phyloP scores from a whole-genome alignment of 768 basidiomycete species.

The Mycena pura region DNA sequence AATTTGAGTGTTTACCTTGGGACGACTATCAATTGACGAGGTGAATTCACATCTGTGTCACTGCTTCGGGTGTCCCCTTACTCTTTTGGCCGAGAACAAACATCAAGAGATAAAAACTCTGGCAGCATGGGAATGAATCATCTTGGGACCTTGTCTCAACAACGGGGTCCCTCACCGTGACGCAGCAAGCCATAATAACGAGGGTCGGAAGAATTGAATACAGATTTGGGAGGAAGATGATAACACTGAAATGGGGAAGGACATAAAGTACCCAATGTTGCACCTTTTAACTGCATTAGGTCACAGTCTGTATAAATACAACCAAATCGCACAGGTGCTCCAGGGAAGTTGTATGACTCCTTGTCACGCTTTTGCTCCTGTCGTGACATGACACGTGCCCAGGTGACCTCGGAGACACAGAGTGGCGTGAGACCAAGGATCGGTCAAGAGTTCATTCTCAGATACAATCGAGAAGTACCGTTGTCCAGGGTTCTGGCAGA shows the following conservation, averaged over 20 bases:
- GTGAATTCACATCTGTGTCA: neutral
- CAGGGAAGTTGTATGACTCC: conserved; percentile 32
- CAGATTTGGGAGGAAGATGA: conserved; percentile 9
- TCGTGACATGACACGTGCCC: no score
- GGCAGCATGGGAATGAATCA: neutral
- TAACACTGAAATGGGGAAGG: neutral
- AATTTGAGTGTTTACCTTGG: neutral
- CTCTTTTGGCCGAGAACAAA: conserved; percentile 11
- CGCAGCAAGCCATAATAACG: conserved; percentile 24
- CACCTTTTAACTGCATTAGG: conserved; percentile 11
- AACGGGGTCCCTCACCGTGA: neutral
- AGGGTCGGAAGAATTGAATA: conserved; percentile 27
- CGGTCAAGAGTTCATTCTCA: no score
- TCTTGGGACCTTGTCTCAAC: neutral
- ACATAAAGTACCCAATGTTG: conserved; percentile 15
- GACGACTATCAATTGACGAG: neutral
- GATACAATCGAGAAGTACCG: no score
- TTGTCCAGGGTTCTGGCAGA: no score
- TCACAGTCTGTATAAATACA: neutral
- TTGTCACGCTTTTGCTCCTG: no score
- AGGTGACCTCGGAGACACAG: no score
- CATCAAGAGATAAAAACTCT: conserved; percentile 16
- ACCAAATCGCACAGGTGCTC: conserved; percentile 32
- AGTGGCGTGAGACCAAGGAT: no score
- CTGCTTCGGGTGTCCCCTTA: neutral